Evolutionary conservation across 2,329 filamentous ascomycete genomes (phyloP).

Genomic region (Dactylonectria macrodidyma): DNA sequence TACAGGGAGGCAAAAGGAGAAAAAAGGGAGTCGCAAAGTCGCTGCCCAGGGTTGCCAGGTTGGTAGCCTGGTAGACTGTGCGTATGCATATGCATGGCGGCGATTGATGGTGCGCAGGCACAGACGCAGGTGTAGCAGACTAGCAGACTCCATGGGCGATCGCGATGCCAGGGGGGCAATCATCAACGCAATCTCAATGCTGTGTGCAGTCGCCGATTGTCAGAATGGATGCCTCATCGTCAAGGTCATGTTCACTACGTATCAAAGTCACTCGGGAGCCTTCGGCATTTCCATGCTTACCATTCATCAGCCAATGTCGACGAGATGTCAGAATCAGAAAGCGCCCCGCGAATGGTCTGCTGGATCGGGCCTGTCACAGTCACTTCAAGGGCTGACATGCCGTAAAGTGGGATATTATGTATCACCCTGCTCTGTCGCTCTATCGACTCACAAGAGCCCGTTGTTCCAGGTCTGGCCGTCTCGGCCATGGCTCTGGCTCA

Average conservation of each 20-base stretch:
- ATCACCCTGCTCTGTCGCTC: neutral
- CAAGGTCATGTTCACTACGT: neutral
- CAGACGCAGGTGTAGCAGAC: slow-evolving; percentile 24
- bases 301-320: neutral
- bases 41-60: slow-evolving; percentile 6
- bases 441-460: slow-evolving; percentile 10
- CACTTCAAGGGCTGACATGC: slow-evolving; percentile 8
- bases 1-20: neutral
- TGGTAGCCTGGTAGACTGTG: slow-evolving; percentile 2
- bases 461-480: slow-evolving; percentile 14
- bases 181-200: slow-evolving; percentile 5
- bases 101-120: slow-evolving; percentile 17
- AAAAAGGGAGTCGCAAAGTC: neutral
- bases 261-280: neutral
- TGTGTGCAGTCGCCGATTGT: neutral
- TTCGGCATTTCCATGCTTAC: slow-evolving; percentile 4
- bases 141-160: slow-evolving; percentile 15
- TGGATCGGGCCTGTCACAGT: neutral
- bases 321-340: neutral
- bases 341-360: slow-evolving; percentile 12
- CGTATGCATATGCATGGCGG: slow-evolving; percentile 17
- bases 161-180: slow-evolving; percentile 15
- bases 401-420: neutral
- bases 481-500: slow-evolving; percentile 10
- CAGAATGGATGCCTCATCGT: neutral